Evolutionary conservation across 257 asterid genomes (phyloP).

Genomic region (Solanum bukasovii): DNA sequence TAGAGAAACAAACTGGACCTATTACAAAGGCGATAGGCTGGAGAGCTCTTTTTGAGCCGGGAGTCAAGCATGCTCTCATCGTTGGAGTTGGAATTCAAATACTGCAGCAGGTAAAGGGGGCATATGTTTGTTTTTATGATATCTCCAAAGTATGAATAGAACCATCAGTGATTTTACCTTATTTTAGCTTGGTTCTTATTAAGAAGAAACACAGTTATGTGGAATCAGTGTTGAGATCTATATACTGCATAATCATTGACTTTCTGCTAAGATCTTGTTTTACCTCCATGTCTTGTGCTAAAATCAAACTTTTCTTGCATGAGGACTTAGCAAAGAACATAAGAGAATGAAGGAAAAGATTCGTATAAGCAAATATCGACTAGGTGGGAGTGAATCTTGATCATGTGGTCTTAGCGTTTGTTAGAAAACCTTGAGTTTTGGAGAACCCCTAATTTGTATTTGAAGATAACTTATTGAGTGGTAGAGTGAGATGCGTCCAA

Average conservation of each 20-base stretch:
- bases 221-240: neutral
- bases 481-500: neutral
- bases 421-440: neutral
- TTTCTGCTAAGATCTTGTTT: neutral
- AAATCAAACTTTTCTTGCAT: neutral
- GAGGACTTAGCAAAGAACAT: neutral
- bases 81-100: constrained; percentile 94
- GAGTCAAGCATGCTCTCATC: constrained; percentile 79
- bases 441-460: neutral
- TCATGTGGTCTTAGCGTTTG: neutral
- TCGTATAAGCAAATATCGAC: neutral
- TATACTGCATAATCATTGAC: neutral
- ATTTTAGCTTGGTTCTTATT: neutral
- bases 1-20: constrained; percentile 33
- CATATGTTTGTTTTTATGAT: neutral
- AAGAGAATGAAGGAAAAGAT: neutral
- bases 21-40: constrained; percentile 39
- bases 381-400: neutral
- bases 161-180: neutral
- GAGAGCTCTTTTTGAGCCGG: constrained; percentile 87
- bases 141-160: neutral
- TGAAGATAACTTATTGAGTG: neutral
- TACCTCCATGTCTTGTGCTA: neutral
- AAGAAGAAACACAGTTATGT: neutral
- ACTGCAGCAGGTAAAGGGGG: constrained; percentile 77